phyloP scores from a whole-genome alignment of 2,329 filamentous ascomycete genomes.

The Didymella arachidicola region DNA sequence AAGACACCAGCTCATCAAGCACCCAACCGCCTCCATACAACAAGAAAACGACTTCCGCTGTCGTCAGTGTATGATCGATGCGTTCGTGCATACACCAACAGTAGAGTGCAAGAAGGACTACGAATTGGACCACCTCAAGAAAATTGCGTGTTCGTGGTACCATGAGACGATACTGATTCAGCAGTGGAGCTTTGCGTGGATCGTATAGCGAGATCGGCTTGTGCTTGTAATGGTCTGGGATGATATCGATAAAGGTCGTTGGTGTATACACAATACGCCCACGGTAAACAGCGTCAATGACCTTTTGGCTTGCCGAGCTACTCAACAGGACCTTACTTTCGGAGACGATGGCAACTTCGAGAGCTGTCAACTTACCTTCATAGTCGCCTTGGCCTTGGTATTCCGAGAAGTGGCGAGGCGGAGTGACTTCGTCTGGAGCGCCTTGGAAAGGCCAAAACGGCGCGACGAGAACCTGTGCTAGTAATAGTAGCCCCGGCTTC shows the following conservation, averaged over 20 bases:
- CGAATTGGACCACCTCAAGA: constrained; percentile 77
- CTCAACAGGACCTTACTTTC: constrained; percentile 81
- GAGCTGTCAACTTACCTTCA: constrained; percentile 72
- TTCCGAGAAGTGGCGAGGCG: constrained; percentile 60
- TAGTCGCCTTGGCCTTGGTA: constrained; percentile 57
- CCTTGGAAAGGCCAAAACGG: constrained; percentile 88
- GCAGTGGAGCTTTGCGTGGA: constrained; percentile 74
- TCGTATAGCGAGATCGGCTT: constrained; percentile 84
- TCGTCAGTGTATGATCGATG: constrained; percentile 63
- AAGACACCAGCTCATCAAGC: constrained; percentile 78
- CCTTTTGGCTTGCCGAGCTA: constrained; percentile 79
- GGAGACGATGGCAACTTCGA: constrained; percentile 84
- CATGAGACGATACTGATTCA: constrained; percentile 86
- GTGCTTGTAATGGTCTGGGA: constrained; percentile 85
- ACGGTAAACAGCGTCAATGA: constrained; percentile 82
- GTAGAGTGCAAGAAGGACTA: constrained; percentile 73
- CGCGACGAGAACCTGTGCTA: constrained; percentile 81
- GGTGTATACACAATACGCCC: constrained; percentile 84
- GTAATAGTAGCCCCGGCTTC: constrained; percentile 71
- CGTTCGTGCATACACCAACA: constrained; percentile 75
- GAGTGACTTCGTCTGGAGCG: constrained; percentile 71
- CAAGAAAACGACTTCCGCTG: constrained; percentile 71
- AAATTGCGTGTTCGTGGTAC: constrained; percentile 80
- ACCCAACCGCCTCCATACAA: constrained; percentile 81
- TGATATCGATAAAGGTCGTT: constrained; percentile 80